Evolutionary conservation across 179 eudicot species (phyloP), one percentile per base, ranked within the genome.

Genomic region (Amaranthus tricolor): DNA sequence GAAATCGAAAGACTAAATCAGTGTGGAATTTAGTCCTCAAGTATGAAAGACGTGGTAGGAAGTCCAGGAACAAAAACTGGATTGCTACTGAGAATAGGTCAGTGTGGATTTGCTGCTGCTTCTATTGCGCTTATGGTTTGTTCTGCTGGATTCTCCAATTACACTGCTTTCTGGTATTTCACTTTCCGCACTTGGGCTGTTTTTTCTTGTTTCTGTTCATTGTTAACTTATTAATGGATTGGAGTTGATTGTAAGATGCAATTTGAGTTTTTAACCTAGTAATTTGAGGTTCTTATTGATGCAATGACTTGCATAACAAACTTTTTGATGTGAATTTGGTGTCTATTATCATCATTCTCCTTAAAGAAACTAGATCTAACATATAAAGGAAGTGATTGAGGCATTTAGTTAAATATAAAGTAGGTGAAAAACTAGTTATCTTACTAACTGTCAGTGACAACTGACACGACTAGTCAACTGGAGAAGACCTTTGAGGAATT

Each of bases 101-200:
- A 94, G 84, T 94, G 89, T 85, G 74, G 87, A 13, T 92, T 88
- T 83, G 98, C 98, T 74, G 87, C 88, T 83, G 85, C 90, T 72
- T 92, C 98, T 15, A 83, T 92, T 71, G 88, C 86, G 14, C 81
- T 89, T 64, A 94, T 92, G 96, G 86, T 89, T 66, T 89, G 85
- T 77, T 91, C 97, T 84, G 7, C 79, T 66, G 90, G 91, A 8
- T 94, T 94, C 76, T 85, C 98, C 52, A 88, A 74, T 75, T 92
- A 85, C 75, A 92, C 98, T 86, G 96, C 97, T 78, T 94, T 89
- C 81, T 94, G 98, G 98, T 94, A 88, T 15, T 6, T 43, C 17
- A 14, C 49, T 43, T 50, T 61, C 20, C 49, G 51, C 12, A 53
- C 51, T 61, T 10, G 11, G 19, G 63, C 43, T 12, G 31, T 73